Percentiles rank a stretch among this genome's conserved stretches.
These are phyloP conservation scores for Citrus mangshanensis DNA, from an alignment of 345 rosid species.

Conservation along the genomic window DNA sequence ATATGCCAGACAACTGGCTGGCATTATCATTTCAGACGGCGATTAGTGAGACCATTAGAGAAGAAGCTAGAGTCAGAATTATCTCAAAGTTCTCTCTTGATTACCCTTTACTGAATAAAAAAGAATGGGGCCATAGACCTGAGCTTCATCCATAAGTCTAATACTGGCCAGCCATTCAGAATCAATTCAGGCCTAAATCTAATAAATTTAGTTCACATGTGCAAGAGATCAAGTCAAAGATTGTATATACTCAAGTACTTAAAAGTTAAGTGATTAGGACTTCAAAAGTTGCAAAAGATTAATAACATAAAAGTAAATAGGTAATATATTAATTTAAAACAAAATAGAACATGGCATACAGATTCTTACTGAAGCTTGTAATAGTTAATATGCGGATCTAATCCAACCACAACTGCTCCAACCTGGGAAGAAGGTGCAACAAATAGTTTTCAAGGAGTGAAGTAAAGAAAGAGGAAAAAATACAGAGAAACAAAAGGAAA, in stretches of 20 bases:
- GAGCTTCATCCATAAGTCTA: not conserved
- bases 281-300: not conserved
- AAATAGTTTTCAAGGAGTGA: slow-evolving; percentile 13
- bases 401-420: slow-evolving; percentile 93
- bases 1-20: not conserved
- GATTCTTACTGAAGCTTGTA: slow-evolving; percentile 89
- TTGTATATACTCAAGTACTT: not conserved
- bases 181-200: not conserved
- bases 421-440: slow-evolving; percentile 50
- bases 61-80: not conserved
- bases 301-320: not conserved
- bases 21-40: not conserved
- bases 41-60: not conserved
- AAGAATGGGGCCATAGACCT: not conserved
- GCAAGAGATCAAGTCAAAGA: not conserved
- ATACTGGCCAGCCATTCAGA: not conserved
- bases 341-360: slow-evolving; percentile 5
- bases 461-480: not conserved
- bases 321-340: not conserved
- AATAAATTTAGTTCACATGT: not conserved
- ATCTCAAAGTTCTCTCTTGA: not conserved
- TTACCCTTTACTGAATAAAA: not conserved
- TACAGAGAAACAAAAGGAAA: not conserved
- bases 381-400: slow-evolving; percentile 77
- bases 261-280: not conserved